Evolutionary conservation across 1,284 basidiomycete species (phyloP).

Genomic region (Cutaneotrichosporon cavernicola): DNA sequence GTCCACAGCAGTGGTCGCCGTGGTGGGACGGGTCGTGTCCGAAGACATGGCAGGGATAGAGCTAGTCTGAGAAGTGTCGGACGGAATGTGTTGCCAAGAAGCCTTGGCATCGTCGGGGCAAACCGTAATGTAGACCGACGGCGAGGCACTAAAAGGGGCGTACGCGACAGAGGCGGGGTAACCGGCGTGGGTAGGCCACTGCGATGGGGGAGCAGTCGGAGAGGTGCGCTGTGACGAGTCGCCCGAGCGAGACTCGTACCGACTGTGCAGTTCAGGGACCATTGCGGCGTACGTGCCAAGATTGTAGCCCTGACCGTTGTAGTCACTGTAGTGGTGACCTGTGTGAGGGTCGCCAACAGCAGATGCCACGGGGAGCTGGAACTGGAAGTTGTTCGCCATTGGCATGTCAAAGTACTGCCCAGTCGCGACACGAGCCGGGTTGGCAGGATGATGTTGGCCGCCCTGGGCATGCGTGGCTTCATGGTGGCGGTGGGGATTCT

Average conservation of each 20-base stretch:
- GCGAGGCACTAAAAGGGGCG: neutral
- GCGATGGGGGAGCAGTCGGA: neutral
- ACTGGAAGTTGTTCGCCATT: neutral
- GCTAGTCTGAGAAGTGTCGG: neutral
- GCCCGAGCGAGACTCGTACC: neutral
- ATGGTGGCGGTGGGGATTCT: neutral
- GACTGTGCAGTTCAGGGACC: neutral
- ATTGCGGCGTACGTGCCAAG: neutral
- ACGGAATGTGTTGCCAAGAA: neutral
- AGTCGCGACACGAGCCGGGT: neutral
- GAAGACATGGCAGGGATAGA: neutral
- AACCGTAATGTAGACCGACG: neutral
- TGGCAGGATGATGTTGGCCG: neutral
- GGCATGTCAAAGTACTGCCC: neutral
- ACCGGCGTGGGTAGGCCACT: neutral
- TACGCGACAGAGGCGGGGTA: neutral
- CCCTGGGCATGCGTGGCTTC: neutral
- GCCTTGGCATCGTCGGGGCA: neutral
- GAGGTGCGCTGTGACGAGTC: neutral
- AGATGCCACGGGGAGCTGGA: neutral
- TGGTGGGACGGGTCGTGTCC: neutral
- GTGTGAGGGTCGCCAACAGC: neutral
- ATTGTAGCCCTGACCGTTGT: neutral
- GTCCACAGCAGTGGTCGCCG: neutral
- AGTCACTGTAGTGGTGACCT: neutral